Evolutionary conservation across 306 rosid species (phyloP), one percentile per base, ranked within the genome.

Genomic region (Rubus idaeus): DNA sequence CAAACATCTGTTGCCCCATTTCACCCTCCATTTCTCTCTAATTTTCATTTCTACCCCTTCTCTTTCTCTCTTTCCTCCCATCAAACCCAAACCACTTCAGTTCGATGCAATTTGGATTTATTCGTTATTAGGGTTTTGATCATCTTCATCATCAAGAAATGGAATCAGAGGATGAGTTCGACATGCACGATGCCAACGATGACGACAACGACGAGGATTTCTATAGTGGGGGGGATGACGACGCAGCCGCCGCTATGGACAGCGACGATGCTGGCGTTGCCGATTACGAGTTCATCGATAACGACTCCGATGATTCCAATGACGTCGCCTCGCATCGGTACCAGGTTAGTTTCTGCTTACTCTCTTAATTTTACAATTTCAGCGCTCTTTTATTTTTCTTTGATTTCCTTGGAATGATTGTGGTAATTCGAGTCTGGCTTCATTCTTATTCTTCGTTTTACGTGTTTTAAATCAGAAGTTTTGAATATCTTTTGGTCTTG

Each of bases 161-260:
- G 93, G 90, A 89, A 23, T 84, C 87, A 51, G 90, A 86, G 75
- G 93, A 89, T 37, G 93, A 89, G 35, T 83, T 82, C 76, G 86
- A 84, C 79, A 86, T 89, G 93, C 90, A 84, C 73, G 90, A 86
- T 40, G 93, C 87, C 51, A 79, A 84, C 56, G 90, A 82, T 2
- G 87, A 85, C 45, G 91, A 88, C 73, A 81, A 84, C 74, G 88
- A 87, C 45, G 88, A 89, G 8, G 89, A 81, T 50, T 89, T 83
- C 74, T 89, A 86, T 30, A 89, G 90, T 70, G 87, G 89, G 45
- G 90, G 84, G 61, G 90, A 84, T n/a, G 90, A 86, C 23, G 90
- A 84, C n/a, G 88, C 79, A 45, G 78, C 77, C 20, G 88, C 71
- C 17, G 82, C 61, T 17, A 66, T 89, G 71, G 88, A 86, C 79